Percentiles rank a stretch among this genome's conserved stretches.
phyloP scores from a whole-genome alignment of 495 filamentous ascomycete species.

The Penicilliopsis zonata region DNA sequence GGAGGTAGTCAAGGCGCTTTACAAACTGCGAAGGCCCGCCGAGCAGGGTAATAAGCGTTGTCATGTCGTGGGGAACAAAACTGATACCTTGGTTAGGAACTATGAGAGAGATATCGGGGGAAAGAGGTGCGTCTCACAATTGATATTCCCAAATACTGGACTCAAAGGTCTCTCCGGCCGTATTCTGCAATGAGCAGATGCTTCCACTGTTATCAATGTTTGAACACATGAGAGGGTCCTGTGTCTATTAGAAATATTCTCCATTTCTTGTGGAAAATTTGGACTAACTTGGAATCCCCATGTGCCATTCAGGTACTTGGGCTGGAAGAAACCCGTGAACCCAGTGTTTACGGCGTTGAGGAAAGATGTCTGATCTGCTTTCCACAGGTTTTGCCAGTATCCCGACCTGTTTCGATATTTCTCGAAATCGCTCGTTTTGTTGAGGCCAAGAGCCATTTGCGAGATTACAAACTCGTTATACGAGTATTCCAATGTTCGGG shows the following conservation, averaged over 20 bases:
- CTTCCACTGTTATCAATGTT: slow-evolving; percentile 29
- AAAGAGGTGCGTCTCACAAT: slow-evolving; percentile 27
- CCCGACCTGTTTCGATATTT: slow-evolving; percentile 49
- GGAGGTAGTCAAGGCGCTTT: slow-evolving; percentile 53
- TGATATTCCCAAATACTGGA: slow-evolving; percentile 63
- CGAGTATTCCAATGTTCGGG: slow-evolving; percentile 59
- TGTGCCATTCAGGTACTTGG: slow-evolving; percentile 42
- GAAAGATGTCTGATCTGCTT: slow-evolving; percentile 36
- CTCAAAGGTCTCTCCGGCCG: slow-evolving; percentile 48
- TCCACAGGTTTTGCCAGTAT: slow-evolving; percentile 64
- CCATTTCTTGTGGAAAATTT: too few relatives aligned
- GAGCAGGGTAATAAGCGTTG: slow-evolving; percentile 42
- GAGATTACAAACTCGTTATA: slow-evolving; percentile 58
- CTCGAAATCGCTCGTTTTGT: slow-evolving; percentile 38
- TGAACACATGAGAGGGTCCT: slow-evolving; percentile 44
- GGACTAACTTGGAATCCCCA: slow-evolving; percentile 43
- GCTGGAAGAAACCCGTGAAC: slow-evolving; percentile 59
- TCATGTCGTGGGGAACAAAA: slow-evolving; percentile 63
- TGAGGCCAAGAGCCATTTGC: slow-evolving; percentile 41
- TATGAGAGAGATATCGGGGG: background rate
- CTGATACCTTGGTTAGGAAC: slow-evolving; percentile 10
- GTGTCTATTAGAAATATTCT: slow-evolving; percentile 6
- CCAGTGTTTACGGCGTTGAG: slow-evolving; percentile 28
- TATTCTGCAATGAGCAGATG: slow-evolving; percentile 52
- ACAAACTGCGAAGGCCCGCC: slow-evolving; percentile 49